phyloP scores from a whole-genome alignment of 202 grass and related monocot genomes.

The Musa balbisiana region DNA sequence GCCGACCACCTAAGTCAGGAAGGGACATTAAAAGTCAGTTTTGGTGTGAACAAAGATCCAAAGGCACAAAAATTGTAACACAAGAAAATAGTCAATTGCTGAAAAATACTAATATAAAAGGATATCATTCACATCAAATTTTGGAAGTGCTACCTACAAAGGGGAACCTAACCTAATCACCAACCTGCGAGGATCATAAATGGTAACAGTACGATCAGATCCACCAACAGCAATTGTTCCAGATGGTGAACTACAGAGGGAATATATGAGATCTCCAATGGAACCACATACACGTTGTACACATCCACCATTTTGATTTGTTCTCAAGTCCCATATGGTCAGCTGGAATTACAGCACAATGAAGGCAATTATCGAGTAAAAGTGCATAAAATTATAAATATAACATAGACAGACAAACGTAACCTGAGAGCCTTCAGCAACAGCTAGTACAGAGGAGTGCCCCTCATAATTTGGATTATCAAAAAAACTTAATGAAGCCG shows the following conservation, averaged over 20 bases:
- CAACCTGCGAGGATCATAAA: conserved; percentile 82
- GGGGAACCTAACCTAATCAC: background rate
- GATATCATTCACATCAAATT: background rate
- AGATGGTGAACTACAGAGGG: conserved; percentile 51
- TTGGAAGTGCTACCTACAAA: background rate
- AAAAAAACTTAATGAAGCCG: conserved; percentile 68
- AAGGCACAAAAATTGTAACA: background rate
- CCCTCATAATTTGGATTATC: conserved; percentile 41
- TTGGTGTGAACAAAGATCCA: background rate
- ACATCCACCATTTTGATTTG: conserved; percentile 79
- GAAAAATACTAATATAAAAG: background rate
- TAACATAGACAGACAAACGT: conserved; percentile 4
- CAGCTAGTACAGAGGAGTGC: conserved; percentile 45
- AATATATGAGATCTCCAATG: conserved; percentile 55
- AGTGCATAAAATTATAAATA: background rate
- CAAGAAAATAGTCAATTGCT: conserved; percentile 2
- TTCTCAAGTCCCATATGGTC: conserved; percentile 85
- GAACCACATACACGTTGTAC: conserved; percentile 60
- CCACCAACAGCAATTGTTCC: conserved; percentile 62
- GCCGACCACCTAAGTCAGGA: conserved; percentile 63
- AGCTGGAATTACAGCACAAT: conserved; percentile 38
- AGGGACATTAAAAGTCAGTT: background rate
- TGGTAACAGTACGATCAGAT: conserved; percentile 61
- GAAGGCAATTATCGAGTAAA: background rate
- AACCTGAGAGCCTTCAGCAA: conserved; percentile 94